Percentiles rank a stretch among this genome's conserved stretches.
Evolutionary conservation across 371 early-diverging fungal species (phyloP).

Genomic region (Lichtheimia ramosa): DNA sequence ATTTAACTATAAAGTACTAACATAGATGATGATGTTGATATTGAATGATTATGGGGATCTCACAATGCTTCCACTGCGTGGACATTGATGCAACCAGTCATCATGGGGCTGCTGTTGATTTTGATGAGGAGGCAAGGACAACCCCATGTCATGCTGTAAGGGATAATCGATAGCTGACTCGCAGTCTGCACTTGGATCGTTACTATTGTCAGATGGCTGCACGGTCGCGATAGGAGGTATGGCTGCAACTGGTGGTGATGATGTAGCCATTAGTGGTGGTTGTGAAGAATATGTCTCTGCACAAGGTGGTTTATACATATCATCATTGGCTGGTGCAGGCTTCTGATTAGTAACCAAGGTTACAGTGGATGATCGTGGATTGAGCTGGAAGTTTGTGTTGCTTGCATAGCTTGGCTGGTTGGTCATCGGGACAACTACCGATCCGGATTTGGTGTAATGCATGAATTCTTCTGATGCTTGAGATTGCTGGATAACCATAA

Average conservation of each 20-base stretch:
- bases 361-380: not conserved
- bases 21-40: too few species aligned
- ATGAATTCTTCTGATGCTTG: conserved; percentile 20
- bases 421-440: conserved; percentile 13
- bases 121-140: not conserved
- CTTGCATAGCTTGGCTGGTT: conserved; percentile 8
- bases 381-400: not conserved
- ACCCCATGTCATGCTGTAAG: conserved; percentile 1
- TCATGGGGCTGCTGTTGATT: conserved; percentile 2
- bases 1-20: too few species aligned
- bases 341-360: not conserved
- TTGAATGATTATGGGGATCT: too few species aligned
- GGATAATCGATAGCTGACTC: conserved; percentile 7
- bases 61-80: conserved; percentile 10
- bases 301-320: too few species aligned
- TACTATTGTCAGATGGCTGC: not conserved
- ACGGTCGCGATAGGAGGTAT: not conserved
- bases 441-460: conserved; percentile 16
- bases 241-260: not conserved
- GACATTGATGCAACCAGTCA: conserved; percentile 22
- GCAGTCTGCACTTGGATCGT: conserved; percentile 7
- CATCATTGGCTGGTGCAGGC: not conserved
- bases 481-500: conserved; percentile 18
- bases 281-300: not conserved
- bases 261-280: not conserved